Base-by-base conservation (phyloP, 2,329 filamentous ascomycete species). In the Nemania sp. region DNA sequence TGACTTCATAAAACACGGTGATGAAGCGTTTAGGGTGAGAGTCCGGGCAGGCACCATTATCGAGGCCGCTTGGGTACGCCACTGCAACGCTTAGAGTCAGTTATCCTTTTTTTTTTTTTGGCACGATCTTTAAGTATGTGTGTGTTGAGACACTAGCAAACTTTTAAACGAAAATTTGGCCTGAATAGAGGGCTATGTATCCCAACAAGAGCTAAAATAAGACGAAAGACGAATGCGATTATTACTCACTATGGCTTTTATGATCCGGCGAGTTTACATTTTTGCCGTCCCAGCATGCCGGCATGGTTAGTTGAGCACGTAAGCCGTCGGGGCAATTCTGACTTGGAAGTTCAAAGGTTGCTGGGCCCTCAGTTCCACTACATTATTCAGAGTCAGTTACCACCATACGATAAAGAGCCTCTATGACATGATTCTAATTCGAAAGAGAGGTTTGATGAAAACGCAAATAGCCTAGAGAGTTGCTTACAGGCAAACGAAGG, bases 281-380 rank as follows among this genome's bases (percentile, higher is more conserved):
- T 52, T 80, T 79, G 38, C 89, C 89, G 68, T 91, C 83, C 89
- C 89, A 90, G 80, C 89, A 90, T 3, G 84, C 84, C 1, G 87
- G 88, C 75, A 90, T 89, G 74, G 84, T 85, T 22, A 89, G 80
- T 72, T 89, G 84, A 15, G 84, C 80, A 45, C 87, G 83, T 22
- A 84, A 80, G 49, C 87, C 82, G 41, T 82, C 76, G 6, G 83
- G 81, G 74, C 89, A 90, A 66, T 85, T 85, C 66, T 82, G 81
- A 70, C 82, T 82, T 0, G 88, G 89, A 35, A 92, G 82, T 10
- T 80, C 79, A n/a, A 80, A 79, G 1, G 82, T 85, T 61, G 89
- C 84, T 45, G 80, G 77, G 18, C 77, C 77, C 11, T 82, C 78
- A 51, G 76, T 79, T 57, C 82, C 82, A 11, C 51, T 54, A n/a